Evolutionary conservation across 305 asterid genomes (phyloP).

Genomic region (Nicotiana rustica): DNA sequence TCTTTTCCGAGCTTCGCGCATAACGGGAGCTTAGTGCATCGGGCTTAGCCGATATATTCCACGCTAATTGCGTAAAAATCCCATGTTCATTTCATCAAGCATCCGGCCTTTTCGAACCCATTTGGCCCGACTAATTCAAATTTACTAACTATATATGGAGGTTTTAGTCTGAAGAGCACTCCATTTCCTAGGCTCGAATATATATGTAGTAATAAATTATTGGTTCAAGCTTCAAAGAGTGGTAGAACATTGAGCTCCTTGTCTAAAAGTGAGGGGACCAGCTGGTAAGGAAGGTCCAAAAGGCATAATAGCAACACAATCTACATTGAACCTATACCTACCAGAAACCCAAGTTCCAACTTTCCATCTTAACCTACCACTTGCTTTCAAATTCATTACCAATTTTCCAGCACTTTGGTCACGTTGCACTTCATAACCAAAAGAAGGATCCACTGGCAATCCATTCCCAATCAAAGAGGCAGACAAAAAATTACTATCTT

Average conservation of each 20-base stretch:
- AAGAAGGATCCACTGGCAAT: conserved; percentile 76
- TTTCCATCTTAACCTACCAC: conserved; percentile 85
- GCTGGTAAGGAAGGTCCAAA: conserved; percentile 63
- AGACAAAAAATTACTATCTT: conserved; percentile 66
- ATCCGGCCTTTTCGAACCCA: too few relatives aligned
- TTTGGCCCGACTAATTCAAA: too few relatives aligned
- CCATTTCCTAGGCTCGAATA: too few relatives aligned
- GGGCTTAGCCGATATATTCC: too few relatives aligned
- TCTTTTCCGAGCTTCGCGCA: too few relatives aligned
- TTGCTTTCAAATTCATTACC: conserved; percentile 56
- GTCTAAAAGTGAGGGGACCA: conserved; percentile 62
- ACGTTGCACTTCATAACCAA: conserved; percentile 64
- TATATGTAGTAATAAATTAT: too few relatives aligned
- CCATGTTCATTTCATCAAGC: too few relatives aligned
- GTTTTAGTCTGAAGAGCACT: too few relatives aligned
- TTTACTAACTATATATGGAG: too few relatives aligned
- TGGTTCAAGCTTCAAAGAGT: conserved; percentile 44
- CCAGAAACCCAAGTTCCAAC: conserved; percentile 96
- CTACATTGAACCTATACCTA: conserved; percentile 71
- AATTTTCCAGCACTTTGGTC: conserved; percentile 67
- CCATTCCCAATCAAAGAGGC: conserved; percentile 65
- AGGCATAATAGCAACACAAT: conserved; percentile 71
- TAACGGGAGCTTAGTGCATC: too few relatives aligned
- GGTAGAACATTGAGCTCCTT: conserved; percentile 81
- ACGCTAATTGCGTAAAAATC: too few relatives aligned